Percentiles rank a stretch among this genome's conserved stretches.
These are phyloP conservation scores for Talaromyces stipitatus DNA, from an alignment of 495 filamentous ascomycete genomes.

Conservation along the genomic window DNA sequence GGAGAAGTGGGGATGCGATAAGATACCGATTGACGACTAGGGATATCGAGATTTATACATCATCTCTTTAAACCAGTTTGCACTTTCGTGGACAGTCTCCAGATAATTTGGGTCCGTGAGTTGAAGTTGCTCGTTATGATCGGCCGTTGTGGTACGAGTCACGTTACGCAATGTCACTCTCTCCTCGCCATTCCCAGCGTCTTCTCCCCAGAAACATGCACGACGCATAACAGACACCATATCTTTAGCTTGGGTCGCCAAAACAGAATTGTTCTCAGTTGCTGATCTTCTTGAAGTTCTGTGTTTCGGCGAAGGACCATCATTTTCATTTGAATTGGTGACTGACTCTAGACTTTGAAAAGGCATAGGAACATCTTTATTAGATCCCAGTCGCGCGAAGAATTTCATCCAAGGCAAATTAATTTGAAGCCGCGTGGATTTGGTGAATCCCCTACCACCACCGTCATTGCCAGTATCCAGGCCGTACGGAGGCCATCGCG, in stretches of 20 bases:
- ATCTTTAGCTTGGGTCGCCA: slow-evolving; percentile 26
- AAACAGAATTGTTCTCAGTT: slow-evolving; percentile 12
- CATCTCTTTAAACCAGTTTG: not conserved
- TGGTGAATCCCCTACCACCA: slow-evolving; percentile 10
- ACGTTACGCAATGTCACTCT: slow-evolving; percentile 13
- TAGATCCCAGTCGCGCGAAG: slow-evolving; percentile 7
- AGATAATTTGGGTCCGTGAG: not conserved
- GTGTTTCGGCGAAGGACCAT: not conserved
- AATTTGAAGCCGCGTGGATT: slow-evolving; percentile 18
- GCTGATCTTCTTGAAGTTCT: not conserved
- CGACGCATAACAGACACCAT: slow-evolving; percentile 33
- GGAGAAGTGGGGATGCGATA: not conserved
- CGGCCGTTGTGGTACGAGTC: not conserved
- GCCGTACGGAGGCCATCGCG: slow-evolving; percentile 35
- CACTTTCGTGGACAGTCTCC: not conserved
- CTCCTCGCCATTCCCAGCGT: slow-evolving; percentile 26
- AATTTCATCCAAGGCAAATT: slow-evolving; percentile 28
- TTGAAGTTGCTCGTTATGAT: not conserved
- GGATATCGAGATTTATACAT: not conserved
- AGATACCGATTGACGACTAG: not conserved
- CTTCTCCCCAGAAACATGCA: slow-evolving; percentile 34
- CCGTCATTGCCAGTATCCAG: slow-evolving; percentile 26
- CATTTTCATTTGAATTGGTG: not conserved
- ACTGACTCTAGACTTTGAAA: not conserved
- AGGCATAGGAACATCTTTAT: not conserved